These are phyloP conservation scores for Cryptococcus sp. DNA, from an alignment of 1,284 basidiomycete genomes.

Conservation along the genomic window DNA sequence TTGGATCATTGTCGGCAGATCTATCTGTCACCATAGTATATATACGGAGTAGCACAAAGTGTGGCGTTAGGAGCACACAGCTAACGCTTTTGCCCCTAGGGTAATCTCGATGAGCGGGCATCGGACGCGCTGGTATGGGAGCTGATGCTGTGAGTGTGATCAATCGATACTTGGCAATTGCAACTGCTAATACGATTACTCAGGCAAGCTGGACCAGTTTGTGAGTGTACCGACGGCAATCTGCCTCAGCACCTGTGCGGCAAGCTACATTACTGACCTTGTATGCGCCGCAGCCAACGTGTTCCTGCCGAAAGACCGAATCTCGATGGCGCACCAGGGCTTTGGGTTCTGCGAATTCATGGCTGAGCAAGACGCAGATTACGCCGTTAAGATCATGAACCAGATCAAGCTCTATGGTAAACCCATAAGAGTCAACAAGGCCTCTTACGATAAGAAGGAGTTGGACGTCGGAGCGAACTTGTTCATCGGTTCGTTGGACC, in stretches of 20 bases:
- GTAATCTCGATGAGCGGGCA: slow-evolving; percentile 93
- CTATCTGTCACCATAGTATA: not conserved
- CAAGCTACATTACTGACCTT: not conserved
- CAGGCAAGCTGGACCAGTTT: slow-evolving; percentile 91
- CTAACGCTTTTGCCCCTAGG: slow-evolving; percentile 57
- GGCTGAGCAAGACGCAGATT: slow-evolving; percentile 97
- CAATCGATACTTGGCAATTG: not conserved
- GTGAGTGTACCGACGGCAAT: slow-evolving; percentile 57
- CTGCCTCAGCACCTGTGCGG: not conserved
- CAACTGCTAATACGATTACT: slow-evolving; percentile 12
- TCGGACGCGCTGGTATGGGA: slow-evolving; percentile 96
- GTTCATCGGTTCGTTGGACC: slow-evolving; percentile 93
- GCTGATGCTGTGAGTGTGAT: slow-evolving; percentile 70
- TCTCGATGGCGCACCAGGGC: slow-evolving; percentile 96
- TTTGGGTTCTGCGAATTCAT: slow-evolving; percentile 99
- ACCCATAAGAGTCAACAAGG: slow-evolving; percentile 97
- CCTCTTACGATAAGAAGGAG: slow-evolving; percentile 95
- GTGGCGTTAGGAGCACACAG: not conserved
- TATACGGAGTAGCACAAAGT: not conserved
- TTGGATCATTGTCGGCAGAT: not conserved
- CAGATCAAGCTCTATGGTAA: slow-evolving; percentile 99
- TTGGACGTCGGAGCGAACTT: slow-evolving; percentile 96
- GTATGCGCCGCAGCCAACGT: slow-evolving; percentile 71
- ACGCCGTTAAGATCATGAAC: slow-evolving; percentile 99
- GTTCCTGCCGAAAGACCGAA: slow-evolving; percentile 98